These are phyloP conservation scores for Linum lewisii DNA, from an alignment of 345 rosid species.

Conservation along the genomic window DNA sequence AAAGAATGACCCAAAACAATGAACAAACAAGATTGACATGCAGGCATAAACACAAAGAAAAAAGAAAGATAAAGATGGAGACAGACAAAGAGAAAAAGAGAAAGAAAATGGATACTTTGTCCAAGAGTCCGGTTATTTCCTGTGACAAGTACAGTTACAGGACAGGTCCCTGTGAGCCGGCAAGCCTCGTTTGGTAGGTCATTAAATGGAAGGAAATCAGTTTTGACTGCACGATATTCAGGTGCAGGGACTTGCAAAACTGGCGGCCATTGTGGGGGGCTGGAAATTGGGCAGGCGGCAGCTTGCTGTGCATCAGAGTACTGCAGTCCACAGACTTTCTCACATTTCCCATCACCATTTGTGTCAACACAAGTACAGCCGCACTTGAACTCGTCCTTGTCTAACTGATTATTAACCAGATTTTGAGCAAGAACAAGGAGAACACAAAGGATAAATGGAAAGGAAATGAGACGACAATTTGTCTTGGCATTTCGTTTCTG, in stretches of 20 bases:
- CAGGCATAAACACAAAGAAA: background rate
- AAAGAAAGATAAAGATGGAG: background rate
- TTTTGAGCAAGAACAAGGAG: conserved; percentile 43
- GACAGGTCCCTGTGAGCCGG: conserved; percentile 59
- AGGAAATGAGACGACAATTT: conserved; percentile 55
- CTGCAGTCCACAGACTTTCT: conserved; percentile 51
- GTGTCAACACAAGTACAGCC: conserved; percentile 48
- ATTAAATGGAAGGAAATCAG: conserved; percentile 20
- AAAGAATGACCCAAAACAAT: background rate
- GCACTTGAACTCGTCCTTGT: conserved; percentile 26
- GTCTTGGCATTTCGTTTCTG: conserved; percentile 67
- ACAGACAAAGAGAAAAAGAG: too few relatives aligned
- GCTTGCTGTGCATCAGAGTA: conserved; percentile 45
- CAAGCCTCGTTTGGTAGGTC: conserved; percentile 63
- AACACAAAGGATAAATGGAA: conserved; percentile 60
- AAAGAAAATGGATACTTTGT: conserved; percentile 30
- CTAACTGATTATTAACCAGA: conserved; percentile 27
- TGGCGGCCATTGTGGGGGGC: conserved; percentile 76
- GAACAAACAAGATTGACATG: background rate
- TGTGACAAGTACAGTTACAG: conserved; percentile 54
- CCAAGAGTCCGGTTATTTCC: conserved; percentile 63
- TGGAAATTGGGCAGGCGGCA: conserved; percentile 38
- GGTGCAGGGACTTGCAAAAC: conserved; percentile 58
- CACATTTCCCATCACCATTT: conserved; percentile 36
- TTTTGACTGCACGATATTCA: conserved; percentile 47